Evolutionary conservation across 2,329 filamentous ascomycete species (phyloP).

Genomic region (Nemania sp.): DNA sequence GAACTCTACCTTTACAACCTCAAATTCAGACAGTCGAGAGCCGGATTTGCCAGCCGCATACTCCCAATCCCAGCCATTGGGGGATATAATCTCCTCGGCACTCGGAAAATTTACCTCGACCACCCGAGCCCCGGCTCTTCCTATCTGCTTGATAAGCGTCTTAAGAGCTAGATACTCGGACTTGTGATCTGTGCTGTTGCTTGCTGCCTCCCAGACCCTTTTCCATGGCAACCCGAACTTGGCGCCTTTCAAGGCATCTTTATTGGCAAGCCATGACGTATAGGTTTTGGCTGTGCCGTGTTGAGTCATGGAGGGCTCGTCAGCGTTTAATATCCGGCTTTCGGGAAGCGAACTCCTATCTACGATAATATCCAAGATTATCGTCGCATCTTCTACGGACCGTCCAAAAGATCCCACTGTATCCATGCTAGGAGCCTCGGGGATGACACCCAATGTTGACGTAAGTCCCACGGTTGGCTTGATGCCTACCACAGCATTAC

Average conservation of each 20-base stretch:
- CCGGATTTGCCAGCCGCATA: conserved; percentile 4
- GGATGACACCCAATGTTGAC: conserved; percentile 5
- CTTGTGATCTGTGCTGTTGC: background rate
- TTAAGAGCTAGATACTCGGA: conserved; percentile 1
- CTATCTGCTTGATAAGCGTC: background rate
- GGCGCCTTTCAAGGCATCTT: conserved; percentile 5
- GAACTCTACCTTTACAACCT: conserved; percentile 11
- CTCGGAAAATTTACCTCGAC: conserved; percentile 9
- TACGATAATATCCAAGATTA: conserved; percentile 6
- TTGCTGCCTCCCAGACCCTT: conserved; percentile 11
- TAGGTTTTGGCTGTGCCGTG: background rate
- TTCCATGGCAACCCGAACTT: conserved; percentile 6
- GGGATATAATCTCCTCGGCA: conserved; percentile 9
- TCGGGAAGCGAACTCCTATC: background rate
- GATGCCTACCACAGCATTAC: conserved; percentile 9
- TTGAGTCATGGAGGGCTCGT: background rate
- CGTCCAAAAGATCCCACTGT: conserved; percentile 10
- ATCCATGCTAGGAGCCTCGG: conserved; percentile 3
- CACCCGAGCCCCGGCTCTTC: conserved; percentile 4
- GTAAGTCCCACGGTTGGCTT: conserved; percentile 13
- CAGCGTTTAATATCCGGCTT: background rate
- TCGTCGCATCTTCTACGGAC: conserved; percentile 10
- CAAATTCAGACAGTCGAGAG: conserved; percentile 9
- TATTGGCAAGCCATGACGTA: conserved; percentile 1
- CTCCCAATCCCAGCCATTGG: conserved; percentile 10